These are phyloP conservation scores for Austroboletus eburneus DNA, from an alignment of 768 basidiomycete genomes.

Conservation along the genomic window DNA sequence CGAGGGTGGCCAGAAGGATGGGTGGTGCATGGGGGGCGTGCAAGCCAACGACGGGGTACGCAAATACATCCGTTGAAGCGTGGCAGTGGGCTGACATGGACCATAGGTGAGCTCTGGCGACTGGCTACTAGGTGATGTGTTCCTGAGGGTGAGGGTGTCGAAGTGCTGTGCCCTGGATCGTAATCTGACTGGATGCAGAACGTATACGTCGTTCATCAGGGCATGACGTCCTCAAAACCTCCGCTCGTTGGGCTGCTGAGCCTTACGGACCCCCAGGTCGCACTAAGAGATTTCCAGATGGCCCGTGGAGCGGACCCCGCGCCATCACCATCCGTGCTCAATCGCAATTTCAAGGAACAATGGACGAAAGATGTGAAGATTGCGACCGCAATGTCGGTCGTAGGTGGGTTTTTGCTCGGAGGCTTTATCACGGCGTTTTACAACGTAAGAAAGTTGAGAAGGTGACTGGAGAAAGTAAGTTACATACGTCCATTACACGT, in stretches of 20 bases:
- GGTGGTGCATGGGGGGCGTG: conserved; percentile 56
- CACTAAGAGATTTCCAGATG: conserved; percentile 37
- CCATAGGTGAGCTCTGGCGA: conserved; percentile 49
- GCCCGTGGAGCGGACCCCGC: conserved; percentile 41
- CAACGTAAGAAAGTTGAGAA: conserved; percentile 8
- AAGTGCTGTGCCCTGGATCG: background rate
- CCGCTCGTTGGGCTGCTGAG: conserved; percentile 45
- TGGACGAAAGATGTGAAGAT: conserved; percentile 17
- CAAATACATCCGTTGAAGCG: background rate
- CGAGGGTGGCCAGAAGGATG: conserved; percentile 35
- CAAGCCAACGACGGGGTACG: conserved; percentile 49
- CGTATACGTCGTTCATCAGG: conserved; percentile 49
- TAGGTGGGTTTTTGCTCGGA: conserved; percentile 37
- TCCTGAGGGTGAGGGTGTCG: conserved; percentile 44
- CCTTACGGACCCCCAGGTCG: conserved; percentile 36
- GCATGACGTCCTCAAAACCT: conserved; percentile 34
- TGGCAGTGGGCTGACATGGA: conserved; percentile 3
- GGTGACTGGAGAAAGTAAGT: background rate
- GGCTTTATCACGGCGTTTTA: conserved; percentile 22
- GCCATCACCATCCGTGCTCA: conserved; percentile 17
- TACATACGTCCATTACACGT: too few relatives aligned
- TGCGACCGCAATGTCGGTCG: conserved; percentile 23
- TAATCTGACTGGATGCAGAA: conserved; percentile 35
- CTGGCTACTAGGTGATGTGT: conserved; percentile 59
- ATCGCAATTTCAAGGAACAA: conserved; percentile 2